Evolutionary conservation across 2,329 filamentous ascomycete genomes (phyloP).

Genomic region (Paraconiothyrium brasiliense): DNA sequence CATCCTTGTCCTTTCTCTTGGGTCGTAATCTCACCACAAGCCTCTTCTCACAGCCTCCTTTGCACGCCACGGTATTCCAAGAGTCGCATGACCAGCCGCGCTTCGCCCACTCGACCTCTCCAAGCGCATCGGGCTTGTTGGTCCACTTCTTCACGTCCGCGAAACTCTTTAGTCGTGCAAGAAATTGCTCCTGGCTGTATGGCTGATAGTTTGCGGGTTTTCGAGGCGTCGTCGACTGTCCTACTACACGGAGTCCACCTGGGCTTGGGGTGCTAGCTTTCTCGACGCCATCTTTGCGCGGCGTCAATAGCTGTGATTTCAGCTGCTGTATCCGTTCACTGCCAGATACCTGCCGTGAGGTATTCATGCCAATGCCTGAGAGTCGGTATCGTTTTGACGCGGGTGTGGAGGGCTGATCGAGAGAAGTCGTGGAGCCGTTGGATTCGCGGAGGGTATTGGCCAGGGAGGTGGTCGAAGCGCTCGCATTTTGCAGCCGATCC

Average conservation of each 20-base stretch:
- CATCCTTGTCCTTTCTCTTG: constrained; percentile 60
- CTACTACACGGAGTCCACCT: constrained; percentile 43
- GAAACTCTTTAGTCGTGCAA: constrained; percentile 84
- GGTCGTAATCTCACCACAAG: constrained; percentile 77
- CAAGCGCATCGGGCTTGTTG: constrained; percentile 86
- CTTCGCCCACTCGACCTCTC: constrained; percentile 94
- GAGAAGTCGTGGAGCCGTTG: constrained; percentile 44
- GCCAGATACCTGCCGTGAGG: constrained; percentile 38
- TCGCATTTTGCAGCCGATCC: constrained; percentile 64
- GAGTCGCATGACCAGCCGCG: constrained; percentile 84
- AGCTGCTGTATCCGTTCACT: constrained; percentile 42
- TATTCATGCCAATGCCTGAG: constrained; percentile 40
- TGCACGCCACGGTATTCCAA: constrained; percentile 81
- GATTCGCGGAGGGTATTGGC: constrained; percentile 48
- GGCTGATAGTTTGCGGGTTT: constrained; percentile 79
- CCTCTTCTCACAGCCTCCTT: constrained; percentile 81
- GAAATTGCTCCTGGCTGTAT: constrained; percentile 82
- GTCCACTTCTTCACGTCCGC: constrained; percentile 92
- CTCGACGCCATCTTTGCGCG: constrained; percentile 29
- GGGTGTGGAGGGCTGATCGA: constrained; percentile 32
- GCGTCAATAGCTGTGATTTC: constrained; percentile 44
- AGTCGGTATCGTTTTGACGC: constrained; percentile 47
- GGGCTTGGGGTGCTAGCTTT: constrained; percentile 16
- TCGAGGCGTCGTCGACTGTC: constrained; percentile 37
- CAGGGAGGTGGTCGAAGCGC: constrained; percentile 56